These are phyloP conservation scores for Colletotrichum godetiae DNA, from an alignment of 2,329 filamentous ascomycete genomes.

Conservation along the genomic window DNA sequence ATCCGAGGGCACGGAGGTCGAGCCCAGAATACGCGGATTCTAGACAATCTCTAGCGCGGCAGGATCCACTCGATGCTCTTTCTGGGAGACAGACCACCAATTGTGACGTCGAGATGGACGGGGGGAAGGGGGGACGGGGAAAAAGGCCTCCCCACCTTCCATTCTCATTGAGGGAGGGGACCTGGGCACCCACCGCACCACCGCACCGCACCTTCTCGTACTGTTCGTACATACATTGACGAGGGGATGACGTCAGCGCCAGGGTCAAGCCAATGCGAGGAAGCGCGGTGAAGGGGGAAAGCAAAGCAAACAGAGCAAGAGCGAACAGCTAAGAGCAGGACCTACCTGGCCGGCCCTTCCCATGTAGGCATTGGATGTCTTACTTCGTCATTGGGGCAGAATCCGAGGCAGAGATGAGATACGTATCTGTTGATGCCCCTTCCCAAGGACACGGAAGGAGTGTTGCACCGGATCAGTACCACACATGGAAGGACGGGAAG, in stretches of 20 bases:
- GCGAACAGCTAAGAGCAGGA: neutral
- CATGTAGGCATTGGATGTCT: neutral
- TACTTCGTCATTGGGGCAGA: neutral
- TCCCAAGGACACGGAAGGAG: neutral
- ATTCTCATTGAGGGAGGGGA: neutral
- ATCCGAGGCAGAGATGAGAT: neutral
- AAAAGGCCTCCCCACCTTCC: neutral
- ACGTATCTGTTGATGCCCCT: neutral
- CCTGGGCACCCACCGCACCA: too few relatives aligned
- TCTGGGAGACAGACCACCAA: slow-evolving; percentile 5
- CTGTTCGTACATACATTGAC: neutral
- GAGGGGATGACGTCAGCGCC: slow-evolving; percentile 26
- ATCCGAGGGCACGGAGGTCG: slow-evolving; percentile 8
- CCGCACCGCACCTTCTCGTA: neutral
- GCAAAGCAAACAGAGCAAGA: neutral
- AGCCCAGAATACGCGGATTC: slow-evolving; percentile 27
- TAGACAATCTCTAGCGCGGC: slow-evolving; percentile 27
- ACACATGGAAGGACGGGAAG: too few relatives aligned
- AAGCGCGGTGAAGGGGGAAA: neutral
- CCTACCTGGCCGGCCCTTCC: neutral
- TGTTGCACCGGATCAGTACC: neutral
- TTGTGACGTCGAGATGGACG: slow-evolving; percentile 26
- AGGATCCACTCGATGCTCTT: slow-evolving; percentile 7
- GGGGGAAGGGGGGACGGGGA: neutral
- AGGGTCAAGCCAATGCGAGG: neutral